Base-by-base conservation (phyloP, 371 early-diverging fungal genomes). In the Apophysomyces elegans region DNA sequence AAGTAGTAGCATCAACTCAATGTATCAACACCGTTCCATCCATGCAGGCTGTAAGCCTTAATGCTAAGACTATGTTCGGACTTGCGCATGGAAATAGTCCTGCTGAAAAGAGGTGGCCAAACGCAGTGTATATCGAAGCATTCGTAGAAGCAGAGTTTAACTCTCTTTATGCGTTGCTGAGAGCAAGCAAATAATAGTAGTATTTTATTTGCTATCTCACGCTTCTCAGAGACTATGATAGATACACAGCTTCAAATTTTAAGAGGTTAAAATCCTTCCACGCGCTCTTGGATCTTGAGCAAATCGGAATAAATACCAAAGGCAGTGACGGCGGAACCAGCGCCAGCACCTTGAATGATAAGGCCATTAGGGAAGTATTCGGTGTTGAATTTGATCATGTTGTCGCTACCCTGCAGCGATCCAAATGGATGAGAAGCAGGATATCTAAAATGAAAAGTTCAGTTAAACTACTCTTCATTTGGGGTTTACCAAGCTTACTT, bases 301-400 rank as follows among this genome's bases (percentile, higher is more conserved):
- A 96, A 67, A 75, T 98, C 98, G 18, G 93, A 87, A 69, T 93
- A 94, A 72, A 97, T 93, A 45, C 99, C 99, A 80, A 93, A 96
- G 4, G 98, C 96, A 18, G 99, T 98, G 59, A 96, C 96, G n/a
- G 90, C 93, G 39, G 93, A 94, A 18, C 99, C 99, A 21, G 99
- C 99, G 32, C 99, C 99, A 43, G 97, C 92, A 13, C 99, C 99
- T 81, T 96, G 96, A 63, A 99, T 90, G 75, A 96, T 95, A 58
- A 99, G 76, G 37, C 95, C 95, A 70, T 85, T 95, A 32, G 96
- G 93, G 88, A 97, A 99, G 38, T 94, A 83, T 73, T 92, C 87
- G 0, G 99, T 97, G 14, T 91, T 94, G 74, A 98, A 95, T 9
- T 94, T 92, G 74, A 98, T 91, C 67, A 98, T 94, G 77, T 99